Conservation (phyloP, 352 stramenopile species). For the Blastocystis sp. region DNA sequence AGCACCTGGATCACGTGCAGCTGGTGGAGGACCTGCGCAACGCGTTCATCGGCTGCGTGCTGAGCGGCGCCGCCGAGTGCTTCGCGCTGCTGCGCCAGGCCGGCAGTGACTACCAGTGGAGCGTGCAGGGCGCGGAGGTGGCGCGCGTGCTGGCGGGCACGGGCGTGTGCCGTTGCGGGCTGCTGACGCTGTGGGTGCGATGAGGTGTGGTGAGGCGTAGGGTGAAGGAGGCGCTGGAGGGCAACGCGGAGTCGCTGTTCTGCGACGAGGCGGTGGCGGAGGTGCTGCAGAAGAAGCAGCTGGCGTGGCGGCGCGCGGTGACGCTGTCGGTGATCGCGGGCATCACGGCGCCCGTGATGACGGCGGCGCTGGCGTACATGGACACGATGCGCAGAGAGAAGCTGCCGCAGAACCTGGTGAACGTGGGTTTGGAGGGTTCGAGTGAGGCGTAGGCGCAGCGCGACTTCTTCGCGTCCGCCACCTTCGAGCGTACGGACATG, state of each 20-base stretch:
- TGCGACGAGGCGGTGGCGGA: slow-evolving; percentile 2
- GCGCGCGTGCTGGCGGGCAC: slow-evolving; percentile 74
- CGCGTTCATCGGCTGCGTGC: background rate
- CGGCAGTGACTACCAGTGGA: slow-evolving; percentile 89
- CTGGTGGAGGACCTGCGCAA: slow-evolving; percentile 85
- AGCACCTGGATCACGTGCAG: slow-evolving; percentile 84
- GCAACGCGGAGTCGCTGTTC: background rate
- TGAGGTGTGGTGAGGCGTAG: background rate
- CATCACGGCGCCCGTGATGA: slow-evolving; percentile 84
- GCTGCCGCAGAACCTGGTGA: slow-evolving; percentile 91
- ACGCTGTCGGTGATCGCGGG: slow-evolving; percentile 89
- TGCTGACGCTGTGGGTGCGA: slow-evolving; percentile 2
- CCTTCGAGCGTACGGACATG: slow-evolving; percentile 12
- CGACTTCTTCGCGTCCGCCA: slow-evolving; percentile 9
- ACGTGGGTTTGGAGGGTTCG: slow-evolving; percentile 74
- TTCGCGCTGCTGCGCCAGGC: slow-evolving; percentile 83
- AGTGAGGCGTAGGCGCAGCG: background rate
- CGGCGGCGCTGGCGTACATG: slow-evolving; percentile 91
- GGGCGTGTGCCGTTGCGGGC: background rate
- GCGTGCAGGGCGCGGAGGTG: slow-evolving; percentile 90
- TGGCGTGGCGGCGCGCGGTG: slow-evolving; percentile 91
- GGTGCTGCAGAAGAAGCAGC: slow-evolving; percentile 80
- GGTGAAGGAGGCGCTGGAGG: slow-evolving; percentile 36
- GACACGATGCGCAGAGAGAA: slow-evolving; percentile 90
- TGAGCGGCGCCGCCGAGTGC: background rate